Base-by-base conservation (phyloP, 2,329 filamentous ascomycete genomes). In the Waltergamsia citrina region DNA sequence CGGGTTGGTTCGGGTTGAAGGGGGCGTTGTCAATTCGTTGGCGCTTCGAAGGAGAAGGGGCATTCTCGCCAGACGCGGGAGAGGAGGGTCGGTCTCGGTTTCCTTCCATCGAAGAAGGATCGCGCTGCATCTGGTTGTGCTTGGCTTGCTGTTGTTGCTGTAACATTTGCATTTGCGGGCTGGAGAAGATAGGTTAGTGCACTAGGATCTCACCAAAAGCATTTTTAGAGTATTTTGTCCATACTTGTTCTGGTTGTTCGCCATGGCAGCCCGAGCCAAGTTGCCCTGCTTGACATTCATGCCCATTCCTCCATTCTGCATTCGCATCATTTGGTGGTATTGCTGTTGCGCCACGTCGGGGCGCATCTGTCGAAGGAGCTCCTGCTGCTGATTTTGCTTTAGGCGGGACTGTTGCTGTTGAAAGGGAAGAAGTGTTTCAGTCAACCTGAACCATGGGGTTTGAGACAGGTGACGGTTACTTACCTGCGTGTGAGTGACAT, bases 1-100 rank as follows among this genome's bases (percentile, higher is more conserved):
- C 67, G 37, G 63, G 62, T 47, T 80, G 81, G 51, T 78, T 79
- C 41, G 79, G 78, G 53, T 85, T 85, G 59, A 85, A 86, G 8
- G 71, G 70, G 22, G 70, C 69, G 48, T 76, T 74, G 50, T 81
- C 78, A 40, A 94, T 73, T 37, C 88, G 83, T 38, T 80, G 85
- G 50, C 88, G 76, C 65, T 96, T 96, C 42, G 84, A 90, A 3
- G 90, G 90, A 21, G 90, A 96, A 5, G 87, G 86, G 18, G 85
- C 87, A 50, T 92, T 92, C 34, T 95, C 88, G 35, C 78, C 80
- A 24, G 81, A 81, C 33, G 79, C 78, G 7, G 90, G 90, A 22
- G 90, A 94, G 38, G 81, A 78, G 19, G 86, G 81, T 39, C 87
- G 77, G 42, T 81, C 78, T 39, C 82, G 83, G 58, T 81, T 85